These are phyloP conservation scores for Rhododendron molle DNA, from an alignment of 148 eudicot species.

Conservation along the genomic window DNA sequence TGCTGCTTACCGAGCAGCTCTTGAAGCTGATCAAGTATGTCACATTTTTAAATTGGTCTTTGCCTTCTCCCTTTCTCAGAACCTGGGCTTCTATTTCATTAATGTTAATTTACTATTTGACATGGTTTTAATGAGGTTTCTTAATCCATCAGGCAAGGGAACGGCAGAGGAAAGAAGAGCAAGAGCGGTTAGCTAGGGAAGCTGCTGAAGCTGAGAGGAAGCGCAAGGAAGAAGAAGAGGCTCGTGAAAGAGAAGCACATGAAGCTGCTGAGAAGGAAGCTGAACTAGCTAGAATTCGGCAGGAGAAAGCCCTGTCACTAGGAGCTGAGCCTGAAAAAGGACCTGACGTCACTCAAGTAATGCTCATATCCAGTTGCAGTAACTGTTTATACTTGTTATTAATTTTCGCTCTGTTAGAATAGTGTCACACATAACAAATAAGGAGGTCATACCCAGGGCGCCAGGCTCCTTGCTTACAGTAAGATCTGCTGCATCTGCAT, in stretches of 20 bases:
- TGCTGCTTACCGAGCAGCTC: conserved; percentile 96
- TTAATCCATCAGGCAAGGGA: conserved; percentile 77
- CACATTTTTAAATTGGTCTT: conserved; percentile 1
- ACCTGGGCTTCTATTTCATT: neutral
- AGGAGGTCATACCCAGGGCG: neutral
- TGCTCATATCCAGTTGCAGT: neutral
- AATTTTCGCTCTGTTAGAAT: neutral
- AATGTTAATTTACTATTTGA: neutral
- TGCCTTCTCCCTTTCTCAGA: neutral
- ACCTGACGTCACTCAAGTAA: conserved; percentile 91
- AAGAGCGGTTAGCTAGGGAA: conserved; percentile 79
- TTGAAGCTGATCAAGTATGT: conserved; percentile 95
- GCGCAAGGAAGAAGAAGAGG: conserved; percentile 87
- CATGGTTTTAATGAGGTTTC: neutral
- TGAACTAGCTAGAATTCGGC: conserved; percentile 66
- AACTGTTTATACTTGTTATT: neutral
- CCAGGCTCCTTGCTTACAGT: neutral
- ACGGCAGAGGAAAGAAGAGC: conserved; percentile 85
- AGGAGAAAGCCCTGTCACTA: conserved; percentile 72
- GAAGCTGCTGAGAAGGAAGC: conserved; percentile 97
- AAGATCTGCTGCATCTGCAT: neutral
- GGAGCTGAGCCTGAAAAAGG: conserved; percentile 96
- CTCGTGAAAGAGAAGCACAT: conserved; percentile 78
- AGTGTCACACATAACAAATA: neutral
- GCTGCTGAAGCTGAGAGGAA: conserved; percentile 91